Evolutionary conservation across 2,329 filamentous ascomycete genomes (phyloP).

Genomic region (Paecilomyces niveus): DNA sequence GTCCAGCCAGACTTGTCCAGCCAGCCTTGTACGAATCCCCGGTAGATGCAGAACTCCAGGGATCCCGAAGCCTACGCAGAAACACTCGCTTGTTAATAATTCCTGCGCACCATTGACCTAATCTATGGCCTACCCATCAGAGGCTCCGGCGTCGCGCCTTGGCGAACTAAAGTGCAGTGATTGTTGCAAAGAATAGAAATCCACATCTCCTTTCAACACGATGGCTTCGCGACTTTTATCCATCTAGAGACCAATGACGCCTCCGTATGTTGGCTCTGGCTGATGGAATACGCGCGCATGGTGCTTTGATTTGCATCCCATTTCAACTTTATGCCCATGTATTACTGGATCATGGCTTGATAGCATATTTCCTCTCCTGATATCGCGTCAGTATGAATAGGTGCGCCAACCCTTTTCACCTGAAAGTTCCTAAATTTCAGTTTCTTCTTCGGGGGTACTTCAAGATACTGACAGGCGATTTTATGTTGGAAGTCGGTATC

Average conservation of each 20-base stretch:
- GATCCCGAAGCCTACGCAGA: not conserved
- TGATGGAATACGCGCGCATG: conserved; percentile 5
- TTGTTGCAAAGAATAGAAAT: conserved; percentile 24
- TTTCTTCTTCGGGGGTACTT: conserved; percentile 2
- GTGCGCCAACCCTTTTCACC: conserved; percentile 16
- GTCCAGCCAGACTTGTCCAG: not conserved
- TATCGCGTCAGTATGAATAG: conserved; percentile 31
- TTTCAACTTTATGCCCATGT: not conserved
- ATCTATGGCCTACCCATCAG: not conserved
- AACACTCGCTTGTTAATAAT: not conserved
- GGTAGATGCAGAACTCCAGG: not conserved
- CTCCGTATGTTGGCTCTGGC: conserved; percentile 11
- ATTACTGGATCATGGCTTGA: conserved; percentile 19
- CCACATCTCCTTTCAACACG: conserved; percentile 6
- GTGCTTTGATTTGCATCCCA: conserved; percentile 1
- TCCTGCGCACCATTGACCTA: not conserved
- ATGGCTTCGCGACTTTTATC: conserved; percentile 6
- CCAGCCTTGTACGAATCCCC: not conserved
- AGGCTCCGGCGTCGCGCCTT: not conserved
- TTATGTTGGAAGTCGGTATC: conserved; percentile 22
- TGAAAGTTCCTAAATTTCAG: not conserved
- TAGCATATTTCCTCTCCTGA: conserved; percentile 17
- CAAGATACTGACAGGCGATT: conserved; percentile 15
- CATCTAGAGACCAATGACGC: not conserved
- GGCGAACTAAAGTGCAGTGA: not conserved